These are phyloP conservation scores for Xerocomellus amylosporus DNA, from an alignment of 768 basidiomycete species.

Conservation along the genomic window DNA sequence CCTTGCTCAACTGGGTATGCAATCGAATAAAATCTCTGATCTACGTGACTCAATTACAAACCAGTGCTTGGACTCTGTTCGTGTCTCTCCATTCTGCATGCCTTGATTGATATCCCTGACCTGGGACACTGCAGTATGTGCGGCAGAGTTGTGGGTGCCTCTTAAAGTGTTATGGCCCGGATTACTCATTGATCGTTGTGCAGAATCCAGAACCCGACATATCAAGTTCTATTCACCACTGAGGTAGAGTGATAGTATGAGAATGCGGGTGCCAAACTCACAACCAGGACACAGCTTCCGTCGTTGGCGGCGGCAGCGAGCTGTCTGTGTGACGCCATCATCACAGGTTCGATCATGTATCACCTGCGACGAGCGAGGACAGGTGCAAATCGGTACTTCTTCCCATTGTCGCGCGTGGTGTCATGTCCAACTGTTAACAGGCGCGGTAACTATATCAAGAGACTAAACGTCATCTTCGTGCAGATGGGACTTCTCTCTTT, in stretches of 20 bases:
- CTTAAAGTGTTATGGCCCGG: no score
- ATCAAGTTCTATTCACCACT: background rate
- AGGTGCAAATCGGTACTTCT: conserved; percentile 11
- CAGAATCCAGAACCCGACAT: conserved; percentile 14
- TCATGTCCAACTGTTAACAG: background rate
- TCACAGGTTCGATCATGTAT: no score
- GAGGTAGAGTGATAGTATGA: conserved; percentile 4
- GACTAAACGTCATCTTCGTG: conserved; percentile 13
- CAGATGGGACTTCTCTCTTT: conserved; percentile 20
- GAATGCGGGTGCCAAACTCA: background rate
- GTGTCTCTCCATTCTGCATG: background rate
- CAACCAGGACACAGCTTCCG: background rate
- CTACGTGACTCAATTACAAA: background rate
- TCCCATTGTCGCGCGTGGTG: no score
- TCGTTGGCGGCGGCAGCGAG: conserved; percentile 6
- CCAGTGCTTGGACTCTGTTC: conserved; percentile 18
- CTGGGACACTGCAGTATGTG: background rate
- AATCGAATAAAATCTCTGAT: background rate
- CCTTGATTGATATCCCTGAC: background rate
- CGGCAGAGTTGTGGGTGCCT: conserved; percentile 5
- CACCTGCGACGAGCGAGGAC: conserved; percentile 4
- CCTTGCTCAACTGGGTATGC: conserved; percentile 15
- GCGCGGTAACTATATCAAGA: conserved; percentile 11
- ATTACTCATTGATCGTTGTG: background rate
- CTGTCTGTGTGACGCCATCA: no score